These are phyloP conservation scores for Medakamo hakoo DNA, from an alignment of 139 green algal genomes.

Conservation along the genomic window DNA sequence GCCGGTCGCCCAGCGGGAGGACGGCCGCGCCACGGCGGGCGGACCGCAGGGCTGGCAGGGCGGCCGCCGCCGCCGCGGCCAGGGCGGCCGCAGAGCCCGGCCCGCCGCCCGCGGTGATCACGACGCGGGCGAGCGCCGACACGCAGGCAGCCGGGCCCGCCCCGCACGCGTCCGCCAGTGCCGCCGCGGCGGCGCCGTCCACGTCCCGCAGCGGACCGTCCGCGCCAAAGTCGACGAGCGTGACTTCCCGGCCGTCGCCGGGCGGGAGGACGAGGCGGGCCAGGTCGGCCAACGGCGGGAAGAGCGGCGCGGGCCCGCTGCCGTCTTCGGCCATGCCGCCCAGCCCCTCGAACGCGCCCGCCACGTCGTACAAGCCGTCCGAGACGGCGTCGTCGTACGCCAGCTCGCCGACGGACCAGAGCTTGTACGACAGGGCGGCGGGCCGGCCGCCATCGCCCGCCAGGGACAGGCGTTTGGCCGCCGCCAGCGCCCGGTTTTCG, in stretches of 20 bases:
- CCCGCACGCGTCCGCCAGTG: conserved; percentile 1
- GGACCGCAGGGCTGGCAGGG: not conserved
- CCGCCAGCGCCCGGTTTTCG: conserved; percentile 4
- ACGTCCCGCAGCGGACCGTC: conserved; percentile 15
- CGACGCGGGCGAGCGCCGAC: not conserved
- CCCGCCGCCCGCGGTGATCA: not conserved
- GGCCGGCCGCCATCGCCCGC: not conserved
- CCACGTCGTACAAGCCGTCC: conserved; percentile 37
- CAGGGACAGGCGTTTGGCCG: conserved; percentile 9
- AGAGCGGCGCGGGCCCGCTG: conserved; percentile 1
- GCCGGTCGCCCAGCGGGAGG: not conserved
- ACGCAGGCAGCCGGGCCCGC: conserved; percentile 7
- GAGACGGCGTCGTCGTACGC: conserved; percentile 18
- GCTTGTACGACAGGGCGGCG: conserved; percentile 13
- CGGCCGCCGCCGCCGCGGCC: not conserved
- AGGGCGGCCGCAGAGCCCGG: not conserved
- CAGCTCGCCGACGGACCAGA: conserved; percentile 19
- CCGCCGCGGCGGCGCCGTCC: conserved; percentile 9
- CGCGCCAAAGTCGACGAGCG: conserved; percentile 26
- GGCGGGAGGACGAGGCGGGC: conserved; percentile 3
- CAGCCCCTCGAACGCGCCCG: conserved; percentile 28
- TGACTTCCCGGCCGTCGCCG: conserved; percentile 13
- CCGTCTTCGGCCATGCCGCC: not conserved
- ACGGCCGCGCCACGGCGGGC: not conserved
- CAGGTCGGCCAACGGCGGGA: conserved; percentile 26